Base-by-base conservation (phyloP, 768 basidiomycete species). In the Strobilomyces confusus region DNA sequence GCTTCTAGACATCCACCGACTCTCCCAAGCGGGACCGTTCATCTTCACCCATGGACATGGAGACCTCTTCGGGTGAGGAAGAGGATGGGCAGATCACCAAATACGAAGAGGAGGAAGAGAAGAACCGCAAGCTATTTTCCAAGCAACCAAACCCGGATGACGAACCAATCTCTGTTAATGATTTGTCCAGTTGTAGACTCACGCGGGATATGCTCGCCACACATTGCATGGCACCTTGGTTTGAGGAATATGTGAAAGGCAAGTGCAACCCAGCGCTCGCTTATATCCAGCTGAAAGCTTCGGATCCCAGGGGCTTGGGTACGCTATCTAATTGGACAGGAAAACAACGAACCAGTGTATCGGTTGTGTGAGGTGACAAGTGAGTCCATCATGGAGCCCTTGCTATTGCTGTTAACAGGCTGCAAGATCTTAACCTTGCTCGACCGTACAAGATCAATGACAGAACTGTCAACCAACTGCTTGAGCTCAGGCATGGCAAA, bases 41-140 rank as follows among this genome's bases (percentile, higher is more conserved):
- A 3, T 84, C 88, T 1, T 91, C 90, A 20, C 86, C 89, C 1
- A 88, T 86, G 79, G 88, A 89, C 62, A 91, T 90, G 81, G 90
- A 89, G 44, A 87, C 86, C 25, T 88, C 86, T n/a, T 83, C 85
- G 12, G 77, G 74, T 29, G 88, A 89, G 43, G 92, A 87, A 49
- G 80, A 80, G 51, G 88, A 91, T 57, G 89, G 89, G 0, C 85
- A 87, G 66, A 86, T 90, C 52, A 83, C 77, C 37, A 84, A 83
- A 60, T 78, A 76, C 25, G 86, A 90, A 52, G 84, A 89, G 57
- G 83, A 87, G 58, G 87, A 90, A 63, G 86, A 84, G 63, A 80
- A 79, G 49, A 80, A 80, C 25, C 72, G 77, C 22, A 80, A 77
- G 51, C 50, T 82, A 22, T 73, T 79, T 20, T 76, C 72, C 48